Evolutionary conservation across 371 early-diverging fungal genomes (phyloP).

Genomic region (Apophysomyces ossiformis): DNA sequence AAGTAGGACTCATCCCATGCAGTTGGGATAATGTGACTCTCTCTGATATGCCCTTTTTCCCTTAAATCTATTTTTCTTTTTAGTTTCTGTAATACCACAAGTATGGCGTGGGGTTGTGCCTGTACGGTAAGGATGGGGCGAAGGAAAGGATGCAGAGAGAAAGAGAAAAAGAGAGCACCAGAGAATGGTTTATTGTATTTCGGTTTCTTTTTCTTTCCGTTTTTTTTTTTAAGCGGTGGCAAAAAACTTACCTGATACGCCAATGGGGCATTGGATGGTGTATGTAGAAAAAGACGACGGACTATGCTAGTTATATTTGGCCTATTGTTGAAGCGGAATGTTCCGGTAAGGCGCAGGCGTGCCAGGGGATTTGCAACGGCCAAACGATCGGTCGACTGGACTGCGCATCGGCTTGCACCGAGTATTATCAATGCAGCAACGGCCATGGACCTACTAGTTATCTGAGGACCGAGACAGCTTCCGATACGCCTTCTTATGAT

Average conservation of each 20-base stretch:
- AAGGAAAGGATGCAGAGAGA: too few relatives aligned
- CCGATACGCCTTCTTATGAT: slow-evolving; percentile 13
- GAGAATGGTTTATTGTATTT: slow-evolving; percentile 8
- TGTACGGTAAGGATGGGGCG: slow-evolving; percentile 31
- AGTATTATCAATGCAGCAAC: slow-evolving; percentile 14
- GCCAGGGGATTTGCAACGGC: slow-evolving; percentile 26
- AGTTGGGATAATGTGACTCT: background rate
- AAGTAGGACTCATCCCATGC: slow-evolving; percentile 24
- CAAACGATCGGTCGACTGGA: slow-evolving; percentile 2
- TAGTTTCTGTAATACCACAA: slow-evolving; percentile 26
- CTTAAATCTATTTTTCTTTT: background rate
- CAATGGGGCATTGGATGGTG: too few relatives aligned
- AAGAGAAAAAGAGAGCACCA: slow-evolving; percentile 1
- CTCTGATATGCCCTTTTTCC: background rate
- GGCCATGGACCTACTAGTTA: slow-evolving; percentile 13
- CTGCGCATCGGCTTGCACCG: slow-evolving; percentile 14
- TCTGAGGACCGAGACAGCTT: slow-evolving; percentile 10
- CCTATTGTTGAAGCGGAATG: slow-evolving; percentile 41
- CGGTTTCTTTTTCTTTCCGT: background rate
- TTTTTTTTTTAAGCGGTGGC: too few relatives aligned
- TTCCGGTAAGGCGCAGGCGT: slow-evolving; percentile 33
- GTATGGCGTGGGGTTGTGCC: slow-evolving; percentile 49
- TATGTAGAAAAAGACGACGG: slow-evolving; percentile 21
- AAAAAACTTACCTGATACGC: too few relatives aligned
- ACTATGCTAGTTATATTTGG: slow-evolving; percentile 25